Evolutionary conservation across 2,329 filamentous ascomycete genomes (phyloP).

Genomic region (Cytospora piceae): DNA sequence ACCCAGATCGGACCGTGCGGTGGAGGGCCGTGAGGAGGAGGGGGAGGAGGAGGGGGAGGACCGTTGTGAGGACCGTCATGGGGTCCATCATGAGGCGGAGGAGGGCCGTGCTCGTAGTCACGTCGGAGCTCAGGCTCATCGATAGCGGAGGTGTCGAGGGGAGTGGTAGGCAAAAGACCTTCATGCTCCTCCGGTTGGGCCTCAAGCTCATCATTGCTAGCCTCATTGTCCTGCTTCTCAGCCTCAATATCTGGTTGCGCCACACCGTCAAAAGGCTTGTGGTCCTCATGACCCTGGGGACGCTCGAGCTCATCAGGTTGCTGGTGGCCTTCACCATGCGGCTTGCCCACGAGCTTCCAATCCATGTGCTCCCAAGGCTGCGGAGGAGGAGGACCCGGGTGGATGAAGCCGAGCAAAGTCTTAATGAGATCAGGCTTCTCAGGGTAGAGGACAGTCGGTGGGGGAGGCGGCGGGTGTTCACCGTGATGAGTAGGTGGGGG

Average conservation of each 20-base stretch:
- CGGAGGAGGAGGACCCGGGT: constrained; percentile 1
- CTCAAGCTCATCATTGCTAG: background rate
- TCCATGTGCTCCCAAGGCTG: constrained; percentile 6
- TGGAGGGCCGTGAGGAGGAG: background rate
- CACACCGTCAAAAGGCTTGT: background rate
- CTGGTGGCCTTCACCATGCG: background rate
- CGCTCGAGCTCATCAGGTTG: constrained; percentile 11
- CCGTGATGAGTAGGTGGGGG: constrained; percentile 30
- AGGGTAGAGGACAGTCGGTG: constrained; percentile 5
- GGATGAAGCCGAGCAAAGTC: constrained; percentile 7
- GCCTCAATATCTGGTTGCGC: background rate
- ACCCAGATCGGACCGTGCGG: constrained; percentile 7
- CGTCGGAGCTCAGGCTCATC: constrained; percentile 28
- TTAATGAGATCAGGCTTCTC: constrained; percentile 1
- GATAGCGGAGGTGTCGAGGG: background rate
- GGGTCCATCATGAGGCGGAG: constrained; percentile 19
- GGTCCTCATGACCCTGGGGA: constrained; percentile 7
- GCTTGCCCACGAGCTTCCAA: background rate
- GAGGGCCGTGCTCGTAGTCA: constrained; percentile 11
- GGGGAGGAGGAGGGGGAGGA: background rate
- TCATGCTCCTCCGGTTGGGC: background rate
- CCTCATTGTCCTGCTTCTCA: background rate
- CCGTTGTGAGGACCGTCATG: constrained; percentile 9
- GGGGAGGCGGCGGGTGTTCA: constrained; percentile 29
- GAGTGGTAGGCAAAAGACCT: background rate